phyloP scores from a whole-genome alignment of 306 rosid species.

The Argentina anserina region DNA sequence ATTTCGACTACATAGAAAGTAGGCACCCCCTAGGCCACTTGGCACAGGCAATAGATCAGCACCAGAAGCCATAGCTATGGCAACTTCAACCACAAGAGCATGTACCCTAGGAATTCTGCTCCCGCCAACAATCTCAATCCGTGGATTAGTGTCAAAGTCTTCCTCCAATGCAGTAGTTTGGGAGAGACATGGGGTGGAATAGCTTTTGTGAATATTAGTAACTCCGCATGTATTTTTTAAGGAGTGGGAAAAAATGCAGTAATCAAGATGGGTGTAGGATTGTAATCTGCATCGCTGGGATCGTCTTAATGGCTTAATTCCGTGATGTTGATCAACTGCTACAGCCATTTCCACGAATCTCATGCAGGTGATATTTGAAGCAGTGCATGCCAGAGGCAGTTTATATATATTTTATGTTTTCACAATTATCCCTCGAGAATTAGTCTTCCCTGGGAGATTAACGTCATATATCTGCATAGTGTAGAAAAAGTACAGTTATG shows the following conservation, averaged over 20 bases:
- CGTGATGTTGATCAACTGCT: constrained; percentile 58
- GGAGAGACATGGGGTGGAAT: constrained; percentile 91
- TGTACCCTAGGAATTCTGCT: constrained; percentile 45
- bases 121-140: constrained; percentile 63
- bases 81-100: constrained; percentile 72
- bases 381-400: constrained; percentile 54
- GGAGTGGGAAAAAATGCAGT: constrained; percentile 41
- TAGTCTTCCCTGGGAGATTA: constrained; percentile 37
- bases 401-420: neutral
- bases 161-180: constrained; percentile 40
- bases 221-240: constrained; percentile 45
- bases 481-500: neutral
- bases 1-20: constrained; percentile 46
- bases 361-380: constrained; percentile 45
- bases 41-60: constrained; percentile 55
- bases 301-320: constrained; percentile 58
- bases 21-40: constrained; percentile 81
- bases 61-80: constrained; percentile 79
- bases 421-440: constrained; percentile 29
- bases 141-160: constrained; percentile 46
- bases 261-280: constrained; percentile 68
- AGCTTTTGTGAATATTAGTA: constrained; percentile 68
- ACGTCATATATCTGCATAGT: constrained; percentile 34
- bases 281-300: constrained; percentile 71
- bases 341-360: constrained; percentile 71